Evolutionary conservation across 2,329 filamentous ascomycete species (phyloP), one percentile per base, ranked within the genome.

Genomic region (Fusarium miscanthi): DNA sequence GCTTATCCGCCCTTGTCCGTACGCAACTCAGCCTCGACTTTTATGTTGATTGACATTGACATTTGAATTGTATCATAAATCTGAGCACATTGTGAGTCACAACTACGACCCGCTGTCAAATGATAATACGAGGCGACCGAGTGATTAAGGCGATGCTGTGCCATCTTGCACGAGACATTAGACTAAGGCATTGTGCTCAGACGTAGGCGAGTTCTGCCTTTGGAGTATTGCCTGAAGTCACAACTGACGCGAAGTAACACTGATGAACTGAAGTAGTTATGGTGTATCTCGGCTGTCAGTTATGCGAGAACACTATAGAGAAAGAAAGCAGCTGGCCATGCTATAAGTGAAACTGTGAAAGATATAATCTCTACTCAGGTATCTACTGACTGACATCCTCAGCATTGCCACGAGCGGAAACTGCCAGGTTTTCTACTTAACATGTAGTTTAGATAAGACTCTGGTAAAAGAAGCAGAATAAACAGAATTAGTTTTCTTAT

Each of bases 71-170:
- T 14, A 38, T 23, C 35, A 17, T 23, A 9, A 10, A 23, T 19
- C 9, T 17, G 41, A 25, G 30, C 37, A 60, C 16, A 46, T 40
- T 16, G 46, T 62, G 25, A 40, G 21, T 10, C 13, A 38, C 13
- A 30, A 37, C 46, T 42, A 13, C 5, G n/a, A 4, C 8, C 2
- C 7, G 5, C 3, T 25, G 17, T 19, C 6, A 21, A 59, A 27
- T 38, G 23, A 35, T 14, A 53, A 71, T 54, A 43, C 69, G 72
- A 54, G 35, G 38, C 69, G 66, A 41, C 65, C 31, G 51, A 64
- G 40, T 69, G 65, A 59, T 69, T 53, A 58, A 69, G n/a, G 58
- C 64, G 64, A 69, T 69, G 66, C 64, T 41, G 64, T 69, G 58
- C 64, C 68, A 69, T 69, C 58, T 59, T 31, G 41, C 38, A 17